phyloP scores from a whole-genome alignment of 306 rosid species.

The Neltuma alba region DNA sequence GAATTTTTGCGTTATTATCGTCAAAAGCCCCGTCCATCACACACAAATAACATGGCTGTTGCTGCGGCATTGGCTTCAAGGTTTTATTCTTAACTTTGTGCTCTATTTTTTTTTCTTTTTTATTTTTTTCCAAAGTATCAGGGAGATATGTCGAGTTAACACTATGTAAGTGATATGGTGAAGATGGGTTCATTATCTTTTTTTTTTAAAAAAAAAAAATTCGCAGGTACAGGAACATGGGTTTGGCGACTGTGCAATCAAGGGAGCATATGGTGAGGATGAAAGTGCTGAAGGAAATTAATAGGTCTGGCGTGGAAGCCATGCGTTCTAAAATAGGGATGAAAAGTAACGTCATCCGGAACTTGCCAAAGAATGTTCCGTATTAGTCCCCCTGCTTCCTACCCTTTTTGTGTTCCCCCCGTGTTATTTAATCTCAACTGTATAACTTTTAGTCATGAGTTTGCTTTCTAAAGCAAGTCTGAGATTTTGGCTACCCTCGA shows the following conservation, averaged over 20 bases:
- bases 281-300: constrained; percentile 92
- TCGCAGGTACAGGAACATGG: constrained; percentile 95
- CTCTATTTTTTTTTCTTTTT: constrained; percentile 20
- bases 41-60: constrained; percentile 49
- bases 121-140: background rate
- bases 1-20: constrained; percentile 95
- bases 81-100: constrained; percentile 43
- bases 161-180: background rate
- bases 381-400: constrained; percentile 43
- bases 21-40: constrained; percentile 87
- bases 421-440: background rate
- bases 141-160: background rate
- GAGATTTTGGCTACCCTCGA: constrained; percentile 1
- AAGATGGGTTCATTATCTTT: background rate
- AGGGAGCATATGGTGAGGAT: constrained; percentile 75
- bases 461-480: constrained; percentile 19
- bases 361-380: constrained; percentile 84
- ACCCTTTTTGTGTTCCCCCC: background rate
- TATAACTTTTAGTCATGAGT: constrained; percentile 25
- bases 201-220: too few relatives aligned
- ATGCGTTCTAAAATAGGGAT: constrained; percentile 84
- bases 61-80: constrained; percentile 86
- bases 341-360: constrained; percentile 91
- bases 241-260: constrained; percentile 83
- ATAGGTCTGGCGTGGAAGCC: constrained; percentile 74